Base-by-base conservation (phyloP, 192 early-diverging fungal genomes). In the Podila verticillata region DNA sequence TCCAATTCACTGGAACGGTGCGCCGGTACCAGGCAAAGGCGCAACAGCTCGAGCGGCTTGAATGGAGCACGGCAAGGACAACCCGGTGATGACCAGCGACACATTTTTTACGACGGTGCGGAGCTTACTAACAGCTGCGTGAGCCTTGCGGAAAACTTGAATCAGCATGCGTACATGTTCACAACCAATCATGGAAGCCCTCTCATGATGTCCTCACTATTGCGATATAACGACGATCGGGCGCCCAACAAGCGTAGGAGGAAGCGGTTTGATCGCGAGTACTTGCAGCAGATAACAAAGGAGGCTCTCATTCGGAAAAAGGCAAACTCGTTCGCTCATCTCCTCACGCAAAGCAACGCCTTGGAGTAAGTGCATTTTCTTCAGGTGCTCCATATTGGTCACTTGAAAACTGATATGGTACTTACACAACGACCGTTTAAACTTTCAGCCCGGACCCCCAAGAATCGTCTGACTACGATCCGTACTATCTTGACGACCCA, bases 401-500 rank as follows among this genome's bases (percentile, higher is more conserved):
- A 54, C 51, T 54, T 12, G 17, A 54, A 26, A 7, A 54, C n/a
- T 24, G 24, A 24, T 26, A 20, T 17, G 3, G 20, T 54, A n/a
- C n/a, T 54, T 4, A 24, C 20, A 24, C 51, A 24, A 24, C 24
- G 6, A 24, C n/a, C 22, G 5, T 24, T 26, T 54, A 54, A 54
- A 10, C n/a, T 57, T 31, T 44, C 54, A 70, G 65, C 58, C 82
- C 57, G 24, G 61, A 74, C 39, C 86, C 82, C 26, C 65, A 83
- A 24, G 75, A 82, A 4, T 48, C 64, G 2, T 64, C 35, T 10
- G 28, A 59, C 3, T 98, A 98, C 64, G 87, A 96, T 81, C 96
- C 97, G 10, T 91, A 88, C 57, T 91, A 88, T 58, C 81, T 99
- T 15, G 98, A 99, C 73, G 93, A 96, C 66, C 94, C 95, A 13